These are phyloP conservation scores for Artomyces pyxidatus DNA, from an alignment of 768 basidiomycete species.

Conservation along the genomic window DNA sequence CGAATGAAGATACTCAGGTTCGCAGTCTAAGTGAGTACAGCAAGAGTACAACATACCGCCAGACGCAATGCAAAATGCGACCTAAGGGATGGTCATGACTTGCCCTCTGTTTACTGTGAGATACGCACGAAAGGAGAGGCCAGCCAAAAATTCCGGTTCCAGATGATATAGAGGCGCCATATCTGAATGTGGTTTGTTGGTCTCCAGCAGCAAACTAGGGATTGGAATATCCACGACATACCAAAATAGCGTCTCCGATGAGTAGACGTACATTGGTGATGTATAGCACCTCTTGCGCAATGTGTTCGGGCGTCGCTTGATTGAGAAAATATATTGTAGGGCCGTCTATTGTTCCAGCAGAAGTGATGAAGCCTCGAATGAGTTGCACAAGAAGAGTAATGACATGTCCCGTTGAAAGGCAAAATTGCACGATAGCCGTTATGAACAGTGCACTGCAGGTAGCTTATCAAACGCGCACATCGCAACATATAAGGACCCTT, in stretches of 20 bases:
- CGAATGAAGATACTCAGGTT: neutral
- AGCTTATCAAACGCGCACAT: too few species aligned
- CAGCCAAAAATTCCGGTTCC: conserved; percentile 5
- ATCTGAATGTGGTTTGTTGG: conserved; percentile 1
- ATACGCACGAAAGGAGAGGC: conserved; percentile 4
- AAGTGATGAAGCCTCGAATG: neutral
- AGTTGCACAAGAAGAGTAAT: conserved; percentile 5
- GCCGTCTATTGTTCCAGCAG: neutral
- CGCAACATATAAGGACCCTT: too few species aligned
- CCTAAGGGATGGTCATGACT: too few species aligned
- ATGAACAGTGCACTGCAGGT: conserved; percentile 1
- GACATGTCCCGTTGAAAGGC: conserved; percentile 6
- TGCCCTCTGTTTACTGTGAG: neutral
- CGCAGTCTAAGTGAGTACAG: too few species aligned
- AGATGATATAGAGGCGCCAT: conserved; percentile 12
- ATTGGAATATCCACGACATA: too few species aligned
- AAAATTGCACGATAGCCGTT: conserved; percentile 4
- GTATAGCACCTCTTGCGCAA: conserved; percentile 3
- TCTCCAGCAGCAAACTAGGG: too few species aligned
- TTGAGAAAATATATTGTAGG: neutral
- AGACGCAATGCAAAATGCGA: too few species aligned
- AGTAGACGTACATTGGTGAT: conserved; percentile 12
- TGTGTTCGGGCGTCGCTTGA: conserved; percentile 3
- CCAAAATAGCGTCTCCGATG: conserved; percentile 9
- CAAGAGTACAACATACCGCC: too few species aligned